phyloP scores from a whole-genome alignment of 2,329 filamentous ascomycete genomes.

The Cordyceps militaris region DNA sequence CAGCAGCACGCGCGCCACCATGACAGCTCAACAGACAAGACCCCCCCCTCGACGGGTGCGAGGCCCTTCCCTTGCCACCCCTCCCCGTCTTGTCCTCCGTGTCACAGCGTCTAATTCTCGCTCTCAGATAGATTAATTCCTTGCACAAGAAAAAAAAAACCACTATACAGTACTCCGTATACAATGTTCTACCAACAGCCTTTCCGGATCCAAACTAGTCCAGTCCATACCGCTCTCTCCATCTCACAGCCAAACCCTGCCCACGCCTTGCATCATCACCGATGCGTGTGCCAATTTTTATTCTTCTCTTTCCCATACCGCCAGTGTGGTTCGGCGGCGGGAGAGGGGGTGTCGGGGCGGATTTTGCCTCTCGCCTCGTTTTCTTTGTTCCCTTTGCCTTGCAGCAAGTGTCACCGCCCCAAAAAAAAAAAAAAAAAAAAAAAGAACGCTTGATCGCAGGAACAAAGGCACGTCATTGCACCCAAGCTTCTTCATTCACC shows the following conservation, averaged over 20 bases:
- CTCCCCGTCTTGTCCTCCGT: too few species aligned
- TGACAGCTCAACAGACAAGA: neutral
- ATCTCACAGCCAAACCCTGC: too few species aligned
- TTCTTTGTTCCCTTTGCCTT: neutral
- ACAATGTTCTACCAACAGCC: neutral
- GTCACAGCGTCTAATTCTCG: neutral
- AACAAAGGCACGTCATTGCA: neutral
- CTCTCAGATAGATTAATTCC: conserved; percentile 4
- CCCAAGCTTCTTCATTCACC: too few species aligned
- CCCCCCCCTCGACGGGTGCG: neutral
- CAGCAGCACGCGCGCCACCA: neutral
- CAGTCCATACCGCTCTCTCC: neutral
- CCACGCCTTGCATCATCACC: too few species aligned
- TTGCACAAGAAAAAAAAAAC: neutral
- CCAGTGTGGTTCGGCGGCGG: neutral
- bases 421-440: neutral
- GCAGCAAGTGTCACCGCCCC: neutral
- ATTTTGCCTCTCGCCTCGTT: neutral
- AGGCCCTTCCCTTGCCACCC: too few species aligned
- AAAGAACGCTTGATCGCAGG: neutral
- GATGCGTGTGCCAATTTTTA: too few species aligned
- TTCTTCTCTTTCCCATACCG: neutral
- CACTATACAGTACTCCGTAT: neutral
- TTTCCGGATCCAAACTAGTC: neutral
- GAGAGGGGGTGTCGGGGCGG: neutral